phyloP scores from a whole-genome alignment of 768 basidiomycete species.

The Collybia sordida region DNA sequence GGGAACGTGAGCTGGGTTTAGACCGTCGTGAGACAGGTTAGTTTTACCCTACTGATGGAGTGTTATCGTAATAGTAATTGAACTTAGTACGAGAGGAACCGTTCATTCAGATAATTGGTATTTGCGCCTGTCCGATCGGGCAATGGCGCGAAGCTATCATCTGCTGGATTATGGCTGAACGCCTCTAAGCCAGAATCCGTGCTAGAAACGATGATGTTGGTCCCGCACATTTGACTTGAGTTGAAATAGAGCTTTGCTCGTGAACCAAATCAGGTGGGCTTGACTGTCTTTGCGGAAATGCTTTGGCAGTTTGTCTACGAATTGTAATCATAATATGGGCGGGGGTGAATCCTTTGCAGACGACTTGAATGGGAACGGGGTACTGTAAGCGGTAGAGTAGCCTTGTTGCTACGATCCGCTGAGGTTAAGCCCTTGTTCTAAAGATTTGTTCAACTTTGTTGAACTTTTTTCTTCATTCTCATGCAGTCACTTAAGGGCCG shows the following conservation, averaged over 20 bases:
- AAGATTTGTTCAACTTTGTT: slow-evolving; percentile 62
- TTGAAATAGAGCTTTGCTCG: slow-evolving; percentile 70
- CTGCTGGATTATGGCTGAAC: slow-evolving; percentile 84
- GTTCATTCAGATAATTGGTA: slow-evolving; percentile 83
- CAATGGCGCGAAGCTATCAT: slow-evolving; percentile 81
- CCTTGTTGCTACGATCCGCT: slow-evolving; percentile 78
- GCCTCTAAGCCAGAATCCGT: slow-evolving; percentile 83
- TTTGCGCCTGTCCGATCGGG: slow-evolving; percentile 77
- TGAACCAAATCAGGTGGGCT: slow-evolving; percentile 63
- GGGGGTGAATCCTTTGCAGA: slow-evolving; percentile 79
- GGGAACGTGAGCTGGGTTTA: slow-evolving; percentile 66
- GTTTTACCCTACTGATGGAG: slow-evolving; percentile 84
- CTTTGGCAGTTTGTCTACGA: slow-evolving; percentile 46
- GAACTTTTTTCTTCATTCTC: slow-evolving; percentile 40
- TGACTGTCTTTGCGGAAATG: slow-evolving; percentile 54
- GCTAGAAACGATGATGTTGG: slow-evolving; percentile 73
- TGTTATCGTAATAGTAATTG: slow-evolving; percentile 74
- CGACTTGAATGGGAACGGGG: slow-evolving; percentile 75
- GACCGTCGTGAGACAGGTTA: slow-evolving; percentile 85
- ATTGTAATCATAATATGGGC: slow-evolving; percentile 66
- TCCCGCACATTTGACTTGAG: slow-evolving; percentile 64
- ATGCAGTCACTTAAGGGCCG: slow-evolving; percentile 40
- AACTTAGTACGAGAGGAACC: slow-evolving; percentile 84
- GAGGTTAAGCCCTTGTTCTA: slow-evolving; percentile 74
- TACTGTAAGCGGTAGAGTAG: slow-evolving; percentile 77